A percentile compares a stretch with the other conserved stretches of the same genome.
Conservation (phyloP, 148 eudicot genomes). For the Linanthus parryae region DNA sequence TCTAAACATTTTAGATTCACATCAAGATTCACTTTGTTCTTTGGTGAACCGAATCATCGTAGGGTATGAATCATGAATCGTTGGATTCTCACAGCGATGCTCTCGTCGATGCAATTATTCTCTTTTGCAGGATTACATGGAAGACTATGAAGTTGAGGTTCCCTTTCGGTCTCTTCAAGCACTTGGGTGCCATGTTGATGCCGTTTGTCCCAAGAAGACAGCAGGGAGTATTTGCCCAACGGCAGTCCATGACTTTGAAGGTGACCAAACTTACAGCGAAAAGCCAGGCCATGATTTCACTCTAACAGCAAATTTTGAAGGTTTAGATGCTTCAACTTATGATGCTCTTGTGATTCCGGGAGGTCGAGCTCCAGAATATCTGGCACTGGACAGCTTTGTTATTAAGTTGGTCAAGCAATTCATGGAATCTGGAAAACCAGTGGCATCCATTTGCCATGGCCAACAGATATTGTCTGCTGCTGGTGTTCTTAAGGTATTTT, state of each 20-base stretch:
- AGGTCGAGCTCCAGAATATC: conserved; percentile 96
- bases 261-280: conserved; percentile 96
- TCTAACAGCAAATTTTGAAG: conserved; percentile 61
- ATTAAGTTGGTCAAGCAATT: conserved; percentile 63
- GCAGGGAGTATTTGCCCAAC: conserved; percentile 78
- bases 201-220: conserved; percentile 82
- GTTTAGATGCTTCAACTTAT: conserved; percentile 59
- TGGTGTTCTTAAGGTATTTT: conserved; percentile 82
- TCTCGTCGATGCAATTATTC: no score
- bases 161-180: conserved; percentile 97
- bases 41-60: no score
- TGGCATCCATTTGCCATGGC: conserved; percentile 99
- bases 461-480: conserved; percentile 98
- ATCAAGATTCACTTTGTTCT: no score
- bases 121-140: conserved; percentile 80
- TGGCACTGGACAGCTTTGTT: conserved; percentile 76
- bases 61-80: no score
- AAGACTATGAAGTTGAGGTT: conserved; percentile 91
- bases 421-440: conserved; percentile 74
- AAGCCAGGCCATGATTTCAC: conserved; percentile 89
- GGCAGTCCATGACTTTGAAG: conserved; percentile 97
- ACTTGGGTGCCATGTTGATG: conserved; percentile 94
- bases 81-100: no score
- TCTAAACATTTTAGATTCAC: no score
- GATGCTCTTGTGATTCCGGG: conserved; percentile 98